phyloP scores from a whole-genome alignment of 2,329 filamentous ascomycete species.

The Canariomyces notabilis region DNA sequence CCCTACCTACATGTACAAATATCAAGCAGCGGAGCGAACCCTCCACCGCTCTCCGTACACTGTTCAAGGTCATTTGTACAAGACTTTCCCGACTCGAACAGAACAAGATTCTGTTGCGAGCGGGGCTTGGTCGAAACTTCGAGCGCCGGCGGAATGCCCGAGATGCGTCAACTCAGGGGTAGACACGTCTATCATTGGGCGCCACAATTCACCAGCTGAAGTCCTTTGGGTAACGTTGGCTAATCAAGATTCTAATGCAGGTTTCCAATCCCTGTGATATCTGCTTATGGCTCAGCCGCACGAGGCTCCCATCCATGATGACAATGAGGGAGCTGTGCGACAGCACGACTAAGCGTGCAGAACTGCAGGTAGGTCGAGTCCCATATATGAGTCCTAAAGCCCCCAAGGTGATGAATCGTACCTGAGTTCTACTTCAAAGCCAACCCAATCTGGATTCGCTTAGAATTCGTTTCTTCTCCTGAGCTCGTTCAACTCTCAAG shows the following conservation, averaged over 20 bases:
- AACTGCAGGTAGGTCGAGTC: not conserved
- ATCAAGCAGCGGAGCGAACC: too few species aligned
- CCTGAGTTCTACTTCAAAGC: not conserved
- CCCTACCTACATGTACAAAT: too few species aligned
- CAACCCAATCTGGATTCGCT: not conserved
- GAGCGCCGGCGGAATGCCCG: too few species aligned
- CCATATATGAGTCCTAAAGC: not conserved
- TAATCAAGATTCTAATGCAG: not conserved
- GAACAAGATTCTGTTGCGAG: too few species aligned
- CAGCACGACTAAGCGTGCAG: too few species aligned
- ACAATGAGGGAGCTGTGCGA: not conserved
- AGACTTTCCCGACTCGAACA: too few species aligned
- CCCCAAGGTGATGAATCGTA: not conserved
- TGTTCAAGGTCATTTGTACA: too few species aligned
- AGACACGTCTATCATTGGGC: not conserved
- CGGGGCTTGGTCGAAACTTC: too few species aligned
- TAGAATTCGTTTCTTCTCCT: not conserved
- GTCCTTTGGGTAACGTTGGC: not conserved
- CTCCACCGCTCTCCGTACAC: too few species aligned
- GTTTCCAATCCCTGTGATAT: not conserved
- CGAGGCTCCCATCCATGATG: not conserved
- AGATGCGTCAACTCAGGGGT: too few species aligned
- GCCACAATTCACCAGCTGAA: not conserved
- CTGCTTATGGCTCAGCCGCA: not conserved
- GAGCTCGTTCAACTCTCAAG: not conserved